Conservation (phyloP, 352 stramenopile species). For the Paralagenidium karlingii region DNA sequence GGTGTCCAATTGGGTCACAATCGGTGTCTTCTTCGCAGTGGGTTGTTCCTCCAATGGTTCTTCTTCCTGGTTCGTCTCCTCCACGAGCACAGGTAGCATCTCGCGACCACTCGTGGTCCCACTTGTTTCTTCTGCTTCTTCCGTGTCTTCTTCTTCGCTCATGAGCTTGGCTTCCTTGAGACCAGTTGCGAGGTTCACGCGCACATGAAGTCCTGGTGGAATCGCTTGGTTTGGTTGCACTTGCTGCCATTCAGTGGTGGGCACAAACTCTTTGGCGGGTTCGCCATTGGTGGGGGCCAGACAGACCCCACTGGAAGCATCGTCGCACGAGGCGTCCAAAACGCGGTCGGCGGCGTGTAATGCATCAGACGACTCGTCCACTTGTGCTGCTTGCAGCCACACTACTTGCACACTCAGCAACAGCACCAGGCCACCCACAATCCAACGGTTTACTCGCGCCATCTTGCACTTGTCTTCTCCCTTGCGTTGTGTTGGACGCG, state of each 20-base stretch:
- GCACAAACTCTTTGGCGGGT: constrained; percentile 62
- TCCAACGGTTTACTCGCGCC: too few relatives aligned
- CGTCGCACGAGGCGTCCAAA: too few relatives aligned
- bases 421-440: too few relatives aligned
- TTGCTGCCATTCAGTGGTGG: constrained; percentile 54
- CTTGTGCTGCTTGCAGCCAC: too few relatives aligned
- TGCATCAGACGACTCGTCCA: too few relatives aligned
- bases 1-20: constrained; percentile 31
- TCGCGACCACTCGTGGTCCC: too few relatives aligned
- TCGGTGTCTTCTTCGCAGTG: constrained; percentile 15
- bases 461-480: too few relatives aligned
- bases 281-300: too few relatives aligned
- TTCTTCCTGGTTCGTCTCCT: not conserved
- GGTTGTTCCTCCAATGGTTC: constrained; percentile 16
- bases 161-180: constrained; percentile 80
- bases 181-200: constrained; percentile 68
- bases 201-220: constrained; percentile 66
- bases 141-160: constrained; percentile 17
- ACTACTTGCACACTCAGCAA: too few relatives aligned
- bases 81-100: constrained; percentile 12
- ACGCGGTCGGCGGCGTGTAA: too few relatives aligned
- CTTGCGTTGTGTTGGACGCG: too few relatives aligned
- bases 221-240: constrained; percentile 49
- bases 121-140: constrained; percentile 11
- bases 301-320: too few relatives aligned